Base-by-base conservation (phyloP, 148 eudicot species). In the Rhododendron vialii region DNA sequence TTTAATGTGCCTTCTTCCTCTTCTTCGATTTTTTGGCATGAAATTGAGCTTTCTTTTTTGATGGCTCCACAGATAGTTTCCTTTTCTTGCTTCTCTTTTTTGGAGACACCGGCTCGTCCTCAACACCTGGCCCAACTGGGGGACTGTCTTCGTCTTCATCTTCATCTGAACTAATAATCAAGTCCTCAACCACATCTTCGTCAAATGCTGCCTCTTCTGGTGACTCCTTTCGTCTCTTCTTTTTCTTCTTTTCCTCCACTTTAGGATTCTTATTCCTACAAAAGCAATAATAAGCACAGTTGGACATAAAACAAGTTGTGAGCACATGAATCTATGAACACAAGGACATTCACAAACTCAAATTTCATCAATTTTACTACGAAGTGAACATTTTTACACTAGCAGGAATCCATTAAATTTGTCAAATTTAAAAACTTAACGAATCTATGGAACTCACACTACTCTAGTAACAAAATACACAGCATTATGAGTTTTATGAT, bases 181-280 rank as follows among this genome's bases (percentile, higher is more conserved):
- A 93, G 84, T 96, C 99, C 89, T 95, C 93, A 80, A 96, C 93
- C 80, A 96, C 90, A 89, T 96, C 99, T 89, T 96, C 96, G 22
- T 94, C 98, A 4, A 81, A 2, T 28, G 88, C 88, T 41, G 88
- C 88, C 80, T 88, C 89, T 59, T 85, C 85, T 43, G 84, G 81
- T 6, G n/a, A 28, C 22, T 79, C 87, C 85, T 85, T 85, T 82
- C 41, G 63, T 86, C 79, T 92, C 90, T 90, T 93, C 69, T 89
- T 92, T 84, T 93, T 92, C 89, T 88, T 86, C 73, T 88, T 87
- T 83, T 88, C 89, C 78, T 89, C 76, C 57, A 85, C 89, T 80
- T 90, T 69, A 53, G 92, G 76, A 9, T 84, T 79, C 89, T 92
- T 86, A 71, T 67, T 88, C 88, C 96, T 92, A 86, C 33, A 83